Evolutionary conservation across 1,284 basidiomycete species (phyloP), one percentile per base, ranked within the genome.

Genomic region (Ceratorhiza oryzae-sativae): DNA sequence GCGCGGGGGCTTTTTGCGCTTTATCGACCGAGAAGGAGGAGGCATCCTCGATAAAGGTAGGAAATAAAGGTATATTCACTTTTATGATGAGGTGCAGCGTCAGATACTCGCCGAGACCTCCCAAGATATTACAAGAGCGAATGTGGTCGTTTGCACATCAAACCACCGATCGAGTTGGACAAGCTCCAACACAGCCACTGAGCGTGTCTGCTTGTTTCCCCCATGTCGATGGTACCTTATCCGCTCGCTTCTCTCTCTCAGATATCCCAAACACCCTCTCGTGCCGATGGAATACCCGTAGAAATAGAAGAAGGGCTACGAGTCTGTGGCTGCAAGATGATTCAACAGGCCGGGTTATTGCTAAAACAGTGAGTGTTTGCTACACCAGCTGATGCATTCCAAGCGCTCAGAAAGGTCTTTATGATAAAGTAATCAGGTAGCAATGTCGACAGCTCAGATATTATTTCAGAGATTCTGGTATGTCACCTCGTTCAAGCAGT

Each of bases 391-490:
- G 10, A 23, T 60, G 23, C 23, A 51, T 23, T 48, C 46, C 34
- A 39, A 75, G 8, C 23, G 39, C 18, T 18, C 12, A 15, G n/a
- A n/a, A n/a, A n/a, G 13, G 42, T 30, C 53, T 71, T 25, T 61
- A 9, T 36, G 18, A 53, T 63, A 6, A 67, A 97, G 95, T 79
- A 97, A 98, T 73, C 97, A 99, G 80, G 94, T 95, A 49, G 95
- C 95, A 6, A 93, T 97, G 77, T 95, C 97, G 3, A 94, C 95
- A 0, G 97, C 97, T 0, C 96, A 98, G 79, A 94, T 98, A 46
- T 82, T 99, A 3, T 97, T 97, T 79, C 97, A 99, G 76, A 86
- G 97, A 34, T 99, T 99, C 84, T 99, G 91, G 92, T 98, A 89
- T 82, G 94, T 97, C 18, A 91, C 92, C 3, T 97, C 95, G 2